These are phyloP conservation scores for Podaxis sp. DNA, from an alignment of 768 basidiomycete species.

Conservation along the genomic window DNA sequence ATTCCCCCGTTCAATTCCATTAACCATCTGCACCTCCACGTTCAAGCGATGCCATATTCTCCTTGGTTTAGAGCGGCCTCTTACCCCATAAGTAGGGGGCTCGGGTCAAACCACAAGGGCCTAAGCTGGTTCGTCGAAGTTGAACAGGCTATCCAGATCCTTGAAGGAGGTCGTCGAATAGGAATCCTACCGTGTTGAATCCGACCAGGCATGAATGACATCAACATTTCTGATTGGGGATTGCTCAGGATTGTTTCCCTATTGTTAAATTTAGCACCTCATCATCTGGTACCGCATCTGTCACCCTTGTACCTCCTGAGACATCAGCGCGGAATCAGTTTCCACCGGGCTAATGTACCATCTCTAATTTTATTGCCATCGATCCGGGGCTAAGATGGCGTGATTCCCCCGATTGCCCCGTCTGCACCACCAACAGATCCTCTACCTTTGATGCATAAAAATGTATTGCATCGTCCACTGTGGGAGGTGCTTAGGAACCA, in stretches of 20 bases:
- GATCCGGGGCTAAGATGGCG: background rate
- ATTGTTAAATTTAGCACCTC: background rate
- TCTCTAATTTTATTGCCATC: background rate
- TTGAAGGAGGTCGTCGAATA: slow-evolving; percentile 50
- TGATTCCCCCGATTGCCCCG: background rate
- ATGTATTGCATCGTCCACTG: too few relatives aligned
- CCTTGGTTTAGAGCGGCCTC: slow-evolving; percentile 32
- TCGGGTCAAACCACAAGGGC: slow-evolving; percentile 49
- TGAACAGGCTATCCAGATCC: slow-evolving; percentile 53
- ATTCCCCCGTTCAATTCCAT: slow-evolving; percentile 76
- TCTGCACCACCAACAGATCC: background rate
- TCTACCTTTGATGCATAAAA: too few relatives aligned
- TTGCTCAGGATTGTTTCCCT: background rate
- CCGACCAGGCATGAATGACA: background rate
- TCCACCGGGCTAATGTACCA: background rate
- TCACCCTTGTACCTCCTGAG: background rate
- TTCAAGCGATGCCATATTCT: slow-evolving; percentile 63
- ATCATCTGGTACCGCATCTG: background rate
- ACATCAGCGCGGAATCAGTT: background rate
- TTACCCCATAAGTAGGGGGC: slow-evolving; percentile 44
- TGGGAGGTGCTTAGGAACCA: too few relatives aligned
- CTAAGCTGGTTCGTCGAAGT: slow-evolving; percentile 70
- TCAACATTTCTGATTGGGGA: background rate
- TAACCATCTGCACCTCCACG: slow-evolving; percentile 71
- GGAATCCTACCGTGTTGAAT: slow-evolving; percentile 44